These are phyloP conservation scores for Alnus rubra DNA, from an alignment of 306 rosid genomes.

Conservation along the genomic window DNA sequence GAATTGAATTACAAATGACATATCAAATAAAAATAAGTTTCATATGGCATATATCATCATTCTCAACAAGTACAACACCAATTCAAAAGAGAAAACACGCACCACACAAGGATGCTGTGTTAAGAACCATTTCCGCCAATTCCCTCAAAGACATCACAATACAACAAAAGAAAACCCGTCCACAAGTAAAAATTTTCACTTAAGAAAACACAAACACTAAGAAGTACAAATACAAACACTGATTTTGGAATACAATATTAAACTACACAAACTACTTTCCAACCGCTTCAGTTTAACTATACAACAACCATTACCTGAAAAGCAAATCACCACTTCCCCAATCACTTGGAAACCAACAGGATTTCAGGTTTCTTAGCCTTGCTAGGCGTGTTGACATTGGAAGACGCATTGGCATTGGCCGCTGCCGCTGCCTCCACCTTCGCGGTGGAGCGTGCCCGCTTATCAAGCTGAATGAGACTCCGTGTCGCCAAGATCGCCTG, in stretches of 20 bases:
- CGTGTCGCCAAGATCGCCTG: constrained; percentile 86
- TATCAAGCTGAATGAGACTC: constrained; percentile 91
- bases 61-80: not conserved
- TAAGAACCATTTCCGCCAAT: not conserved
- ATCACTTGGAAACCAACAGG: constrained; percentile 81
- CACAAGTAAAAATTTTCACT: constrained; percentile 5
- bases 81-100: not conserved
- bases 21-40: not conserved
- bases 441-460: constrained; percentile 51
- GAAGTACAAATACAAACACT: constrained; percentile 36
- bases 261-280: constrained; percentile 41
- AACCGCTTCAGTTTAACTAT: constrained; percentile 36
- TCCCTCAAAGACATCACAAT: not conserved
- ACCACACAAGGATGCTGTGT: not conserved
- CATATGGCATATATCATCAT: not conserved
- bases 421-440: constrained; percentile 29
- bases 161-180: not conserved
- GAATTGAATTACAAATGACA: not conserved
- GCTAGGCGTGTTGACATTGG: constrained; percentile 79
- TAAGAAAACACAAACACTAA: constrained; percentile 12
- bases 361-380: constrained; percentile 87
- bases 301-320: constrained; percentile 55
- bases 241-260: constrained; percentile 42
- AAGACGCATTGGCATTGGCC: constrained; percentile 41
- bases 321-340: constrained; percentile 10